Conservation (phyloP, 2,329 filamentous ascomycete species). For the Macrophomina pseudophaseolina region DNA sequence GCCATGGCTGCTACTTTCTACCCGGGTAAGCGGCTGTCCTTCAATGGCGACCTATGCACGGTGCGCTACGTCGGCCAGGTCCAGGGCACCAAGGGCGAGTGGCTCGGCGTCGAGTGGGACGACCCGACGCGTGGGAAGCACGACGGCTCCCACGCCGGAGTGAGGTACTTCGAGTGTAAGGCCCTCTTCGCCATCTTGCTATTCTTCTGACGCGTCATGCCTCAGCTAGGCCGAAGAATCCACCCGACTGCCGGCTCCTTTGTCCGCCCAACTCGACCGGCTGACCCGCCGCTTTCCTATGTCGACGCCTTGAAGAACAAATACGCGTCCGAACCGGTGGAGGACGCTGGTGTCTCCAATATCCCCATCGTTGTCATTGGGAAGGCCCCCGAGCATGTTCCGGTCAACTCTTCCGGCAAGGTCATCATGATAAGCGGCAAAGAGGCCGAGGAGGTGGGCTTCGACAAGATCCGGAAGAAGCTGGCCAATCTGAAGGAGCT, state of each 20-base stretch:
- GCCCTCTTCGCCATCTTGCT: not conserved
- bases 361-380: slow-evolving; percentile 18
- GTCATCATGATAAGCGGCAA: slow-evolving; percentile 78
- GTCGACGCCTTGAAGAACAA: slow-evolving; percentile 80
- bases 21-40: slow-evolving; percentile 79
- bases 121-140: slow-evolving; percentile 86
- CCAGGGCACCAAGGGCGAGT: slow-evolving; percentile 74
- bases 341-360: slow-evolving; percentile 1
- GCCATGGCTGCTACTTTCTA: slow-evolving; percentile 39
- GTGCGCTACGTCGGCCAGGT: slow-evolving; percentile 82
- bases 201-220: slow-evolving; percentile 22
- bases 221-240: slow-evolving; percentile 64
- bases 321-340: slow-evolving; percentile 68
- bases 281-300: slow-evolving; percentile 74
- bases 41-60: slow-evolving; percentile 77
- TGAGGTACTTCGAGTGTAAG: slow-evolving; percentile 80
- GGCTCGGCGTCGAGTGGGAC: slow-evolving; percentile 98
- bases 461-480: slow-evolving; percentile 85
- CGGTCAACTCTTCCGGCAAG: slow-evolving; percentile 38
- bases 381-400: slow-evolving; percentile 34
- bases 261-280: slow-evolving; percentile 74
- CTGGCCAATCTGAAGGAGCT: slow-evolving; percentile 80
- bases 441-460: slow-evolving; percentile 90
- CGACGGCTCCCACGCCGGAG: slow-evolving; percentile 78
- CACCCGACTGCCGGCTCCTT: slow-evolving; percentile 81